A percentile compares a stretch with the other conserved stretches of the same genome.
phyloP scores from a whole-genome alignment of 331 rosid species.

The Arachis monticola region DNA sequence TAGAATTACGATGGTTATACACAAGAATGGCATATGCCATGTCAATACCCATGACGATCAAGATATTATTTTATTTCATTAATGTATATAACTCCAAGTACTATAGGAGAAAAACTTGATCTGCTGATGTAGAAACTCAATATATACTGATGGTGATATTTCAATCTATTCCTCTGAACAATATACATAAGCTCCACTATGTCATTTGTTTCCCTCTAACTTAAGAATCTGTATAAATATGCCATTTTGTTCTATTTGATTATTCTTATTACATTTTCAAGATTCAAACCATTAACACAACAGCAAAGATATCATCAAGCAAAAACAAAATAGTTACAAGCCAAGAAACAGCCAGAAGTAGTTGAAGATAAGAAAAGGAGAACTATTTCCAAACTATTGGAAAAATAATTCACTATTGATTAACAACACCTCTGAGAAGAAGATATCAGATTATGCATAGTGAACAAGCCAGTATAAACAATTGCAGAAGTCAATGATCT shows the following conservation, averaged over 20 bases:
- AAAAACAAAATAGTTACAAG: neutral
- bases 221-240: slow-evolving; percentile 5
- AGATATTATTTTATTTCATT: slow-evolving; percentile 39
- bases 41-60: slow-evolving; percentile 34
- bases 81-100: slow-evolving; percentile 40
- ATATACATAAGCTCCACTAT: slow-evolving; percentile 1
- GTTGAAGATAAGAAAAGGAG: neutral
- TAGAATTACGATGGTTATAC: slow-evolving; percentile 26
- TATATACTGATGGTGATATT: slow-evolving; percentile 27
- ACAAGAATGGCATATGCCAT: slow-evolving; percentile 39
- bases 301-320: slow-evolving; percentile 3
- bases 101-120: slow-evolving; percentile 34
- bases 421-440: neutral
- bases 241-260: slow-evolving; percentile 9
- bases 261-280: neutral
- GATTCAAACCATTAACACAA: neutral
- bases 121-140: slow-evolving; percentile 23
- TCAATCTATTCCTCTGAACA: neutral
- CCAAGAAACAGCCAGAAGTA: slow-evolving; percentile 20
- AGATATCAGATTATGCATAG: neutral
- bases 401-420: slow-evolving; percentile 4
- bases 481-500: neutral
- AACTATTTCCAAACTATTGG: neutral
- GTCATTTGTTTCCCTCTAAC: slow-evolving; percentile 19
- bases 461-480: neutral